Evolutionary conservation across 371 early-diverging fungal genomes (phyloP), one percentile per base, ranked within the genome.

Genomic region (Mucor racemosus): DNA sequence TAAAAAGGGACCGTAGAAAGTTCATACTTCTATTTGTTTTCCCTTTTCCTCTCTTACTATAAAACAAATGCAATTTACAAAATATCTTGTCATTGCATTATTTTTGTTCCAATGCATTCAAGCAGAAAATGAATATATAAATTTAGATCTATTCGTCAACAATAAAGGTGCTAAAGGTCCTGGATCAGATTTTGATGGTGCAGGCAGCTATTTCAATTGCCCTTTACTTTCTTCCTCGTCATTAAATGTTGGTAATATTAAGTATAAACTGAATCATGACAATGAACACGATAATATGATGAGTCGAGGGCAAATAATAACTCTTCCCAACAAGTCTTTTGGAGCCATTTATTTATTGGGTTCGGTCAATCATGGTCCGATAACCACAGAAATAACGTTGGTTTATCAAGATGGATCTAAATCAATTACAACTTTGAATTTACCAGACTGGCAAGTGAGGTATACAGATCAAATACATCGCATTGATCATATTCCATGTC

Each of bases 361-460:
- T 8, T 57, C 71, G 7, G 67, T 58, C 10, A 76, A 46, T 21
- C 75, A 70, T 36, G 76, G 72, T 10, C 68, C 75, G 5, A n/a
- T 70, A 11, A 58, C 58, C 2, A 62, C 60, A 19, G 57, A 71
- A n/a, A 46, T 73, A 1, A 53, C 42, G 2, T 48, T 75, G 1
- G 64, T 66, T 5, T 79, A 79, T 46, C 53, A 54, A n/a, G 79
- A 79, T 50, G 72, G 75, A 4, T 55, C 76, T 0, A 35, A 50
- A 13, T 55, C 50, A 15, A 42, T 38, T 14, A 73, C 75, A 0
- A 33, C 55, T 7, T 8, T 79, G 11, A 62, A 62, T 11, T 55
- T 79, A 40, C 76, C 79, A 17, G 79, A 79, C 48, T 79, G 77
- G 79, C 74, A 76, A 60, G 75, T 62, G 7, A 41, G 44, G 11